Base-by-base conservation (phyloP, 352 stramenopile genomes). In the Globisporangium cylindrosporum region DNA sequence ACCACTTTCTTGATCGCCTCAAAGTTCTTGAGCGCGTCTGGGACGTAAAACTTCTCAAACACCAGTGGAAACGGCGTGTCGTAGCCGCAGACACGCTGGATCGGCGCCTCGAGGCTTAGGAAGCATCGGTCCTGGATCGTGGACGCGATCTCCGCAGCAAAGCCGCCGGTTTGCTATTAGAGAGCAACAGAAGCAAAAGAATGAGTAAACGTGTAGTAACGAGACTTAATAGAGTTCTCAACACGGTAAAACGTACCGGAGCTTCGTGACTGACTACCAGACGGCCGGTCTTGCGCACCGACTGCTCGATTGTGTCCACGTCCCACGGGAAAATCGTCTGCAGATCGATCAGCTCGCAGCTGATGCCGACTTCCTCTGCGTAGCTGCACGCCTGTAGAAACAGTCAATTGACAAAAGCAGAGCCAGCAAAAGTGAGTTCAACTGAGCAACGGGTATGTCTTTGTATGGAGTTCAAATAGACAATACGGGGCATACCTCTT, bases 241-340 rank as follows among this genome's bases (percentile, higher is more conserved):
- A 1, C 20, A 20, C n/a, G 4, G 12, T 46, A 46, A 24, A 57
- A 5, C 88, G 18, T 71, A 98, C 87, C 43, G 97, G 97, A 22
- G 97, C 97, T 80, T 99, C 97, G 73, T 99, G 97, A 68, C 90
- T 98, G 22, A 99, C 86, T 22, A 99, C 84, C 48, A 99, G 74
- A 22, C 97, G 91, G 1, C 97, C 97, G 1, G 97, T 99, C 80
- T 99, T 99, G 66, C 87, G 88, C n/a, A 99, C 97, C 6, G 95
- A 99, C 57, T 97, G 78, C 61, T 92, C 86, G 62, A 99, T 93
- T 0, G 90, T 97, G 69, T 98, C 92, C 29, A 90, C 84, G 57
- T 99, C 97, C 97, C 97, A 99, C 3, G 97, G 97, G 41, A 98
- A 79, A 41, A 99, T 97, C n/a, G 97, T 99, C 73, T 98, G 93